Evolutionary conservation across 179 eudicot genomes (phyloP).

Genomic region (Spinacia oleracea): DNA sequence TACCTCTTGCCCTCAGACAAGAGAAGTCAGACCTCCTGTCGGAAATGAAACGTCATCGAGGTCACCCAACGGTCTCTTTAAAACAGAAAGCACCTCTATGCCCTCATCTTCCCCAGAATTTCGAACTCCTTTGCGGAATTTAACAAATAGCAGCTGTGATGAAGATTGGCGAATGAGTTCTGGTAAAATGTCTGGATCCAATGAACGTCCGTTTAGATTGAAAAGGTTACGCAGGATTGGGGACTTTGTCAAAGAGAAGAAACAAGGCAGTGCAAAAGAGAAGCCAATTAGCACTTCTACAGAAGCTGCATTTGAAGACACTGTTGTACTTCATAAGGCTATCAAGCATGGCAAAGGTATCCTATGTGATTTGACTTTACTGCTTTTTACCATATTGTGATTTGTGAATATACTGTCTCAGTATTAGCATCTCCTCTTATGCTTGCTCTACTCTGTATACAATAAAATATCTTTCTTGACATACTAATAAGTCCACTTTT

Average conservation of each 20-base stretch:
- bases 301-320: slow-evolving; percentile 21
- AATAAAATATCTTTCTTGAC: slow-evolving; percentile 2
- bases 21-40: slow-evolving; percentile 23
- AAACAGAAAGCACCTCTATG: slow-evolving; percentile 20
- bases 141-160: slow-evolving; percentile 53
- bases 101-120: slow-evolving; percentile 32
- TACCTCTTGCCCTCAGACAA: slow-evolving; percentile 28
- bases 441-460: neutral
- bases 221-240: slow-evolving; percentile 74
- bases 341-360: slow-evolving; percentile 37
- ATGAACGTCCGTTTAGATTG: slow-evolving; percentile 44
- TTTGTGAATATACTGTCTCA: slow-evolving; percentile 1
- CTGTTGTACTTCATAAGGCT: slow-evolving; percentile 18
- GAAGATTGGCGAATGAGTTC: slow-evolving; percentile 69
- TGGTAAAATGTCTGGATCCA: slow-evolving; percentile 46
- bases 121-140: slow-evolving; percentile 52
- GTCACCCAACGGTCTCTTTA: slow-evolving; percentile 19
- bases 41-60: slow-evolving; percentile 26
- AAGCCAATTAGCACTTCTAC: slow-evolving; percentile 21
- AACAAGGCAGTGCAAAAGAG: slow-evolving; percentile 23
- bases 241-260: slow-evolving; percentile 38
- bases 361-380: neutral
- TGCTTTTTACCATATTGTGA: neutral
- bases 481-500: slow-evolving; percentile 16
- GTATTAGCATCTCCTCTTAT: slow-evolving; percentile 1